Evolutionary conservation across 306 rosid genomes (phyloP).

Genomic region (Begonia peltatifolia): DNA sequence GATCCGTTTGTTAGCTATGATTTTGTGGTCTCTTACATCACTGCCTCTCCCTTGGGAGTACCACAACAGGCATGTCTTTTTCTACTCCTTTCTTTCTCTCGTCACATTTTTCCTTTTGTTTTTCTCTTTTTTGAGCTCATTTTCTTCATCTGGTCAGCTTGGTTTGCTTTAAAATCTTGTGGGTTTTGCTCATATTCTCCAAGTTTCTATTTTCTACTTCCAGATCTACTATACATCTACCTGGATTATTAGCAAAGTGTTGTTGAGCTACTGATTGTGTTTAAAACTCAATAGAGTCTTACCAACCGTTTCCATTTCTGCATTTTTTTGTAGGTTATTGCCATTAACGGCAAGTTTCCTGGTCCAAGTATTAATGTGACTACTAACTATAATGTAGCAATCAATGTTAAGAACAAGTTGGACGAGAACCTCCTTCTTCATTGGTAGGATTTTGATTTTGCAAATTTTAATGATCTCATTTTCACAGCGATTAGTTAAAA

Average conservation of each 20-base stretch:
- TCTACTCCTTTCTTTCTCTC: not conserved
- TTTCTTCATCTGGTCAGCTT: constrained; percentile 6
- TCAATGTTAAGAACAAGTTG: constrained; percentile 81
- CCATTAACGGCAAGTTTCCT: constrained; percentile 65
- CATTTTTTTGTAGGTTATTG: constrained; percentile 62
- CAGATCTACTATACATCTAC: constrained; percentile 24
- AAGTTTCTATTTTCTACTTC: constrained; percentile 10
- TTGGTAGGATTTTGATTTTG: constrained; percentile 29
- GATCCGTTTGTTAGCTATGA: constrained; percentile 28
- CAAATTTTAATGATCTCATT: no score
- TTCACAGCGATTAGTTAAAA: no score
- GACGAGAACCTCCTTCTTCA: constrained; percentile 75
- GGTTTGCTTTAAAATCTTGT: not conserved
- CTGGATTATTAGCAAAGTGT: constrained; percentile 1
- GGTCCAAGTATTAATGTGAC: constrained; percentile 81
- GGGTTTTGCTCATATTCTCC: constrained; percentile 17
- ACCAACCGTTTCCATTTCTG: constrained; percentile 8
- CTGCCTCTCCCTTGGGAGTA: constrained; percentile 38
- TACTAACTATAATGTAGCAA: constrained; percentile 70
- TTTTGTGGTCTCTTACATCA: constrained; percentile 39
- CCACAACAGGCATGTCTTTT: constrained; percentile 28
- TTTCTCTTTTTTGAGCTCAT: constrained; percentile 1
- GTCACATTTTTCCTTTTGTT: not conserved
- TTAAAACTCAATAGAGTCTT: constrained; percentile 1
- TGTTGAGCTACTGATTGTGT: constrained; percentile 7